phyloP scores from a whole-genome alignment of 306 rosid genomes.

The Chamaecrista fasciculata region DNA sequence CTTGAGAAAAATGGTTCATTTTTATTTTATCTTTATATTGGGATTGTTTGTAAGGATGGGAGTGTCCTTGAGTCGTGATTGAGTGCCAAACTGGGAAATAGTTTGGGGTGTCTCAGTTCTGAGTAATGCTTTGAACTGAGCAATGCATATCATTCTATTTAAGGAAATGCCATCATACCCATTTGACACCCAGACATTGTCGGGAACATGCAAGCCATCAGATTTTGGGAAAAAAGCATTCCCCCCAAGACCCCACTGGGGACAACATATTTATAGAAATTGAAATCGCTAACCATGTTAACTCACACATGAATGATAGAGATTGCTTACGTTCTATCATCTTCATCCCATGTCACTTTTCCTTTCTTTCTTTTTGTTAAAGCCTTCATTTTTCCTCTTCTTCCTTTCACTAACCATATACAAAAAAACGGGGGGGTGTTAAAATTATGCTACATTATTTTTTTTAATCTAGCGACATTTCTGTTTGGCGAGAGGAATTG shows the following conservation, averaged over 20 bases:
- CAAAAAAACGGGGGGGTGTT: conserved; percentile 35
- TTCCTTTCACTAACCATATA: conserved; percentile 35
- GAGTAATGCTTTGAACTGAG: conserved; percentile 37
- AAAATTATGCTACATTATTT: conserved; percentile 39
- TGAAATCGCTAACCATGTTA: conserved; percentile 40
- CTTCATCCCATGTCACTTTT: conserved; percentile 36
- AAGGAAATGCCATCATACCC: conserved; percentile 68
- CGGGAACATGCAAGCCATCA: conserved; percentile 88
- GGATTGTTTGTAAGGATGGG: conserved; percentile 29
- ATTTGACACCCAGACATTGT: conserved; percentile 67
- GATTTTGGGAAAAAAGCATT: conserved; percentile 46
- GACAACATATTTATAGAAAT: conserved; percentile 36
- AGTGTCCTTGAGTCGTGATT: conserved; percentile 30
- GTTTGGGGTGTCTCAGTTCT: conserved; percentile 47
- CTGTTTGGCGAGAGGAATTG: conserved; percentile 37
- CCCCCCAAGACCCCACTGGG: conserved; percentile 27
- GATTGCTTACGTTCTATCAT: conserved; percentile 47
- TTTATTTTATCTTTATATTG: conserved; percentile 1
- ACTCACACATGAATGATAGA: conserved; percentile 42
- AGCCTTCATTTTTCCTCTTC: conserved; percentile 4
- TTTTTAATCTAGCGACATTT: conserved; percentile 40
- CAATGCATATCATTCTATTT: conserved; percentile 48
- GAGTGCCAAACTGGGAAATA: conserved; percentile 39
- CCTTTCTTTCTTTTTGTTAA: not conserved
- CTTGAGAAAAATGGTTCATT: not conserved